A percentile compares a stretch with the other conserved stretches of the same genome.
These are phyloP conservation scores for Debaryomyces sp. DNA, from an alignment of 1,139 yeast species.

Conservation along the genomic window DNA sequence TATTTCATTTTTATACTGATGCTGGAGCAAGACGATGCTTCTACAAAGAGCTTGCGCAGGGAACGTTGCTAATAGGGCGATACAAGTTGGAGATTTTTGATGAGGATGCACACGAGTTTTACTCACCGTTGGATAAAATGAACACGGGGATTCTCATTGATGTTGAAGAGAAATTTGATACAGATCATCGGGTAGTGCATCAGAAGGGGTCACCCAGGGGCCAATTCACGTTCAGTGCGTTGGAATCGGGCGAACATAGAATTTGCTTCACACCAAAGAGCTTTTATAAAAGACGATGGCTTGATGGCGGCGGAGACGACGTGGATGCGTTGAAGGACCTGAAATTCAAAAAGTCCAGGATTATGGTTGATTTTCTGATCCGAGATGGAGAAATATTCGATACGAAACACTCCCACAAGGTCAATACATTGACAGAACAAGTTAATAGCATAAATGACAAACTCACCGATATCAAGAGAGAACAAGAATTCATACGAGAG, in stretches of 20 bases:
- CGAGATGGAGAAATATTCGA: constrained; percentile 58
- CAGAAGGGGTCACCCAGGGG: constrained; percentile 63
- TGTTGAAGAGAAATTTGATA: constrained; percentile 65
- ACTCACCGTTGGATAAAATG: constrained; percentile 38
- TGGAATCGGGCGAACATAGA: constrained; percentile 73
- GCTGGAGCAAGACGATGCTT: constrained; percentile 68
- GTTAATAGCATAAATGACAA: constrained; percentile 57
- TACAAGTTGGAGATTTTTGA: constrained; percentile 63
- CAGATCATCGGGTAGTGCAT: constrained; percentile 67
- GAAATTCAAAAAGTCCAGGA: constrained; percentile 55
- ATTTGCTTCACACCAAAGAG: constrained; percentile 70
- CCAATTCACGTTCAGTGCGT: constrained; percentile 68
- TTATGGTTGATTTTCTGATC: constrained; percentile 53
- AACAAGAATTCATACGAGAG: constrained; percentile 67
- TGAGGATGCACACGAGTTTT: constrained; percentile 42
- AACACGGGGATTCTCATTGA: constrained; percentile 45
- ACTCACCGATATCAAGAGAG: constrained; percentile 59
- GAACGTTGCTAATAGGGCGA: constrained; percentile 58
- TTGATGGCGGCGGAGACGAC: constrained; percentile 16
- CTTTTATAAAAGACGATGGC: constrained; percentile 29
- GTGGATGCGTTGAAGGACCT: constrained; percentile 25
- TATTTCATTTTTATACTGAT: constrained; percentile 53
- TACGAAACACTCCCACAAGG: constrained; percentile 49
- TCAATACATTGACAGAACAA: constrained; percentile 53
- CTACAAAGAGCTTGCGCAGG: constrained; percentile 62